A percentile compares a stretch with the other conserved stretches of the same genome.
phyloP scores from a whole-genome alignment of 495 filamentous ascomycete genomes.

The Lepraria neglecta region DNA sequence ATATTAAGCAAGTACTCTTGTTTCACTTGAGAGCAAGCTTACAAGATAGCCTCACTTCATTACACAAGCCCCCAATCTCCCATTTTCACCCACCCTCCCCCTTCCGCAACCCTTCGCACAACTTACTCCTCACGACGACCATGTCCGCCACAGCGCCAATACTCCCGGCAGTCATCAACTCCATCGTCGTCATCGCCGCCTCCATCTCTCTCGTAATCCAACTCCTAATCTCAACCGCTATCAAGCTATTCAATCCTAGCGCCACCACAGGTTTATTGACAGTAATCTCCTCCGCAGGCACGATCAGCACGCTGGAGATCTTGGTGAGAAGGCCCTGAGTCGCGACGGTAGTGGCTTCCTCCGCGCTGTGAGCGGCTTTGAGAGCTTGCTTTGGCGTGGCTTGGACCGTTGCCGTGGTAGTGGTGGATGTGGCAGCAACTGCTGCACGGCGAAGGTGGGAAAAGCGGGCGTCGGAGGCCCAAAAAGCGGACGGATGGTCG shows the following conservation, averaged over 20 bases:
- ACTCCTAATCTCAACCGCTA: constrained; percentile 53
- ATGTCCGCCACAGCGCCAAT: constrained; percentile 14
- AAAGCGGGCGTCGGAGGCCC: constrained; percentile 42
- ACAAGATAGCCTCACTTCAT: no score
- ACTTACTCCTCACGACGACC: not conserved
- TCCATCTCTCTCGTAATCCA: constrained; percentile 46
- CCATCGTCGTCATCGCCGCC: constrained; percentile 42
- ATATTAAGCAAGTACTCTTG: no score
- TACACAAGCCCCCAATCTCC: no score
- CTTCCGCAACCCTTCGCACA: not conserved
- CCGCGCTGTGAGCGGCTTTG: constrained; percentile 21
- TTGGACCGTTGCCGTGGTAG: not conserved
- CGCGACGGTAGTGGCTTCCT: constrained; percentile 30
- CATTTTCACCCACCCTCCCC: no score
- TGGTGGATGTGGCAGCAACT: constrained; percentile 3
- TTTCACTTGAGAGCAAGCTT: no score
- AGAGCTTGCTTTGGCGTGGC: constrained; percentile 1
- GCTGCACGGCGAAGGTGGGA: constrained; percentile 34
- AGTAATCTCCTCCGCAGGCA: constrained; percentile 38
- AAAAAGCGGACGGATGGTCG: constrained; percentile 34
- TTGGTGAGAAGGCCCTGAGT: constrained; percentile 27
- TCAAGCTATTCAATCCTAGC: constrained; percentile 52
- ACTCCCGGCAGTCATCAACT: constrained; percentile 32
- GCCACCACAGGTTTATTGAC: constrained; percentile 32
- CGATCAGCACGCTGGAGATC: constrained; percentile 35